Base-by-base conservation (phyloP, 2,329 filamentous ascomycete species). In the Colletotrichum euphorbiae region DNA sequence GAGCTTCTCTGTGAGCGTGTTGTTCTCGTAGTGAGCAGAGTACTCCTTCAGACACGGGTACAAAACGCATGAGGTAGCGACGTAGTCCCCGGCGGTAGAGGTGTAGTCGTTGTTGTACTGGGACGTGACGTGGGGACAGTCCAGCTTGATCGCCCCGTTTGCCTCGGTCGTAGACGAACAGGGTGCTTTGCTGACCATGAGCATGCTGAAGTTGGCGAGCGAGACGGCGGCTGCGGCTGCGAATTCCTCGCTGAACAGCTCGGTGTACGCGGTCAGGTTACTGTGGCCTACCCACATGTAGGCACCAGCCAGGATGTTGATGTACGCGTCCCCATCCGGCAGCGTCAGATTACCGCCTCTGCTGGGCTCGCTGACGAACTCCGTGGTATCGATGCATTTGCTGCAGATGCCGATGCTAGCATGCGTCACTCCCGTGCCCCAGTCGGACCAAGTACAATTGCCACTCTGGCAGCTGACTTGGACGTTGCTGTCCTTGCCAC, bases 401-500 rank as follows among this genome's bases (percentile, higher is more conserved):
- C 65, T 64, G 46, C 65, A 68, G 31, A 68, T 40, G 13, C 65
- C 65, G 31, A 68, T 68, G 21, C 52, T 64, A 3, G 60, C 60
- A 21, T 68, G 52, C 1, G 65, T 68, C 12, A 68, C 60, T 4
- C 65, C 65, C 2, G 65, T 68, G 38, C 65, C 65, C 15, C 28
- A 59, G 17, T 68, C 65, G 3, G 65, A 52, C 60, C 60, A 68
- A 7, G 60, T 64, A 31, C 65, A 68, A 38, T 68, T 68, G 1
- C 65, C 65, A 40, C 52, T 64, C 19, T 38, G 6, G 40, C 65
- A 64, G n/a, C 4, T 6, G n/a, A 64, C 60, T 1, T 42, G 31
- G 45, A 68, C 65, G 19, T 58, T 31, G 58, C 46, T 71, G 58
- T 75, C 73, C 46, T 73, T 68, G 19, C 73, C 69, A 1, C 55